phyloP scores from a whole-genome alignment of 768 basidiomycete species.

The Pluteus cervinus region DNA sequence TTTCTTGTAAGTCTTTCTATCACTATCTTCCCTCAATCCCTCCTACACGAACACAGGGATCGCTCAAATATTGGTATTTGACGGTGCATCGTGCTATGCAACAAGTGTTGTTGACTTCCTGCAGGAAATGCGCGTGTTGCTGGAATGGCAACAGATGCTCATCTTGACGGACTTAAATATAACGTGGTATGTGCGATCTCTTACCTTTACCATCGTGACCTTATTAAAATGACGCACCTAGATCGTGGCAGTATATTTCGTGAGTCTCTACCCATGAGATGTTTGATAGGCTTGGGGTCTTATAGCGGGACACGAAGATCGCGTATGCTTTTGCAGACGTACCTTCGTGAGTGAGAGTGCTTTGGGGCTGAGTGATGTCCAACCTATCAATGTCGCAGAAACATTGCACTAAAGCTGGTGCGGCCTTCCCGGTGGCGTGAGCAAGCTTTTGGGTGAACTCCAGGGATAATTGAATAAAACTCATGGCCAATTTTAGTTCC shows the following conservation, averaged over 20 bases:
- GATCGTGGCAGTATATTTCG: slow-evolving; percentile 20
- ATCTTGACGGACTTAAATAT: slow-evolving; percentile 18
- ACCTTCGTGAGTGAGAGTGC: slow-evolving; percentile 17
- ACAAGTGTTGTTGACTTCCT: neutral
- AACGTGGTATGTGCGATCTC: slow-evolving; percentile 14
- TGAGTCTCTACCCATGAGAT: slow-evolving; percentile 5
- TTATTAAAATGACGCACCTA: slow-evolving; percentile 6
- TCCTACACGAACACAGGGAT: slow-evolving; percentile 12
- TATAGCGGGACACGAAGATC: slow-evolving; percentile 10
- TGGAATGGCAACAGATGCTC: slow-evolving; percentile 20
- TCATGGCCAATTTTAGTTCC: slow-evolving; percentile 11
- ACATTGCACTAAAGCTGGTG: slow-evolving; percentile 19
- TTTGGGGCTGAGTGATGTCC: neutral
- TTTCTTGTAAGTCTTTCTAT: slow-evolving; percentile 37
- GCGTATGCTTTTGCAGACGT: slow-evolving; percentile 22
- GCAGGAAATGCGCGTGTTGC: slow-evolving; percentile 19
- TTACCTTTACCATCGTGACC: neutral
- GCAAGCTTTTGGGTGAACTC: slow-evolving; percentile 1
- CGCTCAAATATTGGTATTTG: slow-evolving; percentile 18
- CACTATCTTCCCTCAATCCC: neutral
- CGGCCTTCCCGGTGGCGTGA: slow-evolving; percentile 21
- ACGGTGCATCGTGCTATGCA: neutral
- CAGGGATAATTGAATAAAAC: neutral
- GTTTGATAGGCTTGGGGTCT: neutral
- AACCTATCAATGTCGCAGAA: slow-evolving; percentile 9